Conservation (phyloP, 805 yeast species). For the Saccharomycopsis sp. region DNA sequence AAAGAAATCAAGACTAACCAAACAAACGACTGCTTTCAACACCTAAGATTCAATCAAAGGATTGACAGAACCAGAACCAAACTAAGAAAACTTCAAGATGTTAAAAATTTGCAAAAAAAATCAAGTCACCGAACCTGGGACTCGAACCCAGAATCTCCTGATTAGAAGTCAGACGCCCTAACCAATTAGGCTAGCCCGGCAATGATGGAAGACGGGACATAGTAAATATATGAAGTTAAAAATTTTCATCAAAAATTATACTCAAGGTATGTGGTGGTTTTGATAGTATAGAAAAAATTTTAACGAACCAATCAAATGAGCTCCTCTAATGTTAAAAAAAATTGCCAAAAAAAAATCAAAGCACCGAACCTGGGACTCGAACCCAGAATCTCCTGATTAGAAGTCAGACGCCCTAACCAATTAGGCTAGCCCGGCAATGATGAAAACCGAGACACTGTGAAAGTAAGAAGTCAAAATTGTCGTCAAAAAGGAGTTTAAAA, state of each 20-base stretch:
- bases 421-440: not conserved
- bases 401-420: constrained; percentile 4
- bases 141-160: constrained; percentile 4
- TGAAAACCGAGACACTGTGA: not conserved
- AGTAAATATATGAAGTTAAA: too few species aligned
- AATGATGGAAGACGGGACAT: not conserved
- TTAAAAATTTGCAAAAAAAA: not conserved
- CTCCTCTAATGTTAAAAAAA: not conserved
- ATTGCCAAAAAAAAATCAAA: not conserved
- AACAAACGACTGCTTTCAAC: too few species aligned
- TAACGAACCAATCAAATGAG: not conserved
- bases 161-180: constrained; percentile 4
- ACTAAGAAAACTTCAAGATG: not conserved
- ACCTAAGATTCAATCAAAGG: too few species aligned
- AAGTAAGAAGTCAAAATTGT: not conserved
- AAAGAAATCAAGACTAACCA: too few species aligned
- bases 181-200: constrained; percentile 4
- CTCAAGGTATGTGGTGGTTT: too few species aligned
- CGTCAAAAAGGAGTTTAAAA: too few species aligned
- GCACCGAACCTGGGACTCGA: constrained; percentile 5
- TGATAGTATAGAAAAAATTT: too few species aligned
- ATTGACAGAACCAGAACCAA: too few species aligned
- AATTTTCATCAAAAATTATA: too few species aligned
- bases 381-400: constrained; percentile 4
- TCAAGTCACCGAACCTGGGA: constrained; percentile 1